Evolutionary conservation across 768 basidiomycete genomes (phyloP), one percentile per base, ranked within the genome.

Genomic region (Mycena vulgaris): DNA sequence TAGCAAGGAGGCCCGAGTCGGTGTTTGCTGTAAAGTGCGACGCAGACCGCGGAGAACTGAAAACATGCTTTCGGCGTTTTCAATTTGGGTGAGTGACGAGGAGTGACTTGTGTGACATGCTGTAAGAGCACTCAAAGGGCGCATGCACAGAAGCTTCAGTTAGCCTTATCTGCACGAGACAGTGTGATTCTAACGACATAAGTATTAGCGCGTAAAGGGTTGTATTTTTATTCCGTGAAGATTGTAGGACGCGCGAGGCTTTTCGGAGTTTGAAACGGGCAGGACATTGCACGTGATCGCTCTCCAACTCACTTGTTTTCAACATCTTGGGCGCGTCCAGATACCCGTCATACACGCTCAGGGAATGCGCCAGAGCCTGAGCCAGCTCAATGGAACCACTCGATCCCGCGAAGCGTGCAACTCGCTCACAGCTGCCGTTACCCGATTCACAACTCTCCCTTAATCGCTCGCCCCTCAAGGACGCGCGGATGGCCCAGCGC

Each of bases 401-500:
- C 63, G 78, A 80, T 62, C 55, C 75, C 45, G 79, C 79, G 61
- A 82, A 80, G 77, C 81, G 82, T 71, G 75, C 80, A 58, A 89
- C 88, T 21, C 84, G 89, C 74, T 90, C 89, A 52, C 88, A 89
- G 75, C 79, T 87, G 70, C 80, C 82, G 31, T 77, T 88, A 30
- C 81, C 87, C 30, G 84, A 89, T 77, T 76, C 89, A 27, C 81
- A 79, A 47, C 75, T 88, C 53, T 79, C 87, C 33, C 82, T 80
- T 53, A 69, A 83, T 37, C 78, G 80, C 31, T 89, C 88, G 25
- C 88, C 89, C 2, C 80, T 89, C 80, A 89, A 90, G 76, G 80
- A 83, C 74, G 89, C 89, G 57, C 83, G 84, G 56, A 83, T 74
- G 60, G 77, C 83, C 16, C 72, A 80, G 53, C 79, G 78, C 67